Evolutionary conservation across 495 filamentous ascomycete genomes (phyloP).

Genomic region (Penicillium turbatum): DNA sequence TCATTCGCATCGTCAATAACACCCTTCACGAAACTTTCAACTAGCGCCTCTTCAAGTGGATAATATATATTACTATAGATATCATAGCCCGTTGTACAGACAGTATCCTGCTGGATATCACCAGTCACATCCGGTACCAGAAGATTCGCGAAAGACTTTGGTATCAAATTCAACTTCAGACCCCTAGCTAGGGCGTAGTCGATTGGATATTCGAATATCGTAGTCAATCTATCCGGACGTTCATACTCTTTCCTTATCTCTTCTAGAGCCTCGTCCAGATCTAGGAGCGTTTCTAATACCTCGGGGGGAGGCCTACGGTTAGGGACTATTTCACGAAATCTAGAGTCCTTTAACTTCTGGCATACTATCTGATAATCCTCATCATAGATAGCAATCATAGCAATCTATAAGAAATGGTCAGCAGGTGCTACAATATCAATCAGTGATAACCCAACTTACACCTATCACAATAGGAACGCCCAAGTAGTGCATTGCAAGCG

Average conservation of each 20-base stretch:
- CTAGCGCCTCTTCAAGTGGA: slow-evolving; percentile 15
- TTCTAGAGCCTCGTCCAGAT: neutral
- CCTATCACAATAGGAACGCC: neutral
- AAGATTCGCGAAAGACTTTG: neutral
- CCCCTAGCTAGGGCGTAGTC: neutral
- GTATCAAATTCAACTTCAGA: neutral
- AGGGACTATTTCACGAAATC: neutral
- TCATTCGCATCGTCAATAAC: slow-evolving; percentile 11
- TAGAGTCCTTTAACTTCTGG: neutral
- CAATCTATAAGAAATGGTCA: neutral
- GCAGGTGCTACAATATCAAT: neutral
- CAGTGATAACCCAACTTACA: neutral
- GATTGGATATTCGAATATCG: neutral
- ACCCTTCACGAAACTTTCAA: slow-evolving; percentile 21
- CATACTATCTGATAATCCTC: neutral
- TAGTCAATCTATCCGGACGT: neutral
- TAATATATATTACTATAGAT: slow-evolving; percentile 18
- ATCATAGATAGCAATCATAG: neutral
- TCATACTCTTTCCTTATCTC: neutral
- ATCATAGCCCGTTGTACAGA: slow-evolving; percentile 9
- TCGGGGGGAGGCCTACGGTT: neutral
- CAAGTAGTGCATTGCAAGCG: neutral
- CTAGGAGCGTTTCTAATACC: neutral
- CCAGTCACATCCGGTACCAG: neutral
- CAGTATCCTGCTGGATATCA: neutral